Evolutionary conservation across 1,284 basidiomycete species (phyloP).

Genomic region (Tremellales sp.): DNA sequence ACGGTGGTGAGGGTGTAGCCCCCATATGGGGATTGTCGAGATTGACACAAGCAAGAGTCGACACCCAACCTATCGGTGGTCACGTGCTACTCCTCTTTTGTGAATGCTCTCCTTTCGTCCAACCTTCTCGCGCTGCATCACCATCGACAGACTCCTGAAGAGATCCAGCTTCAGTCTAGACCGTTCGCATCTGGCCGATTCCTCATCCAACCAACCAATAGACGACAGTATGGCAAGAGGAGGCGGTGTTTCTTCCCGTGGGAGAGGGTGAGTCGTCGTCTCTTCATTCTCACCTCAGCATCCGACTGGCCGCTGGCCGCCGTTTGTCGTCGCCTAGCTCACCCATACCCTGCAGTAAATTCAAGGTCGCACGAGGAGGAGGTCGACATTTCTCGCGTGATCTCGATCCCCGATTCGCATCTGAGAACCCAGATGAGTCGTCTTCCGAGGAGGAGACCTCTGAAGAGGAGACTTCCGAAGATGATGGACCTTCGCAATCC

Average conservation of each 20-base stretch:
- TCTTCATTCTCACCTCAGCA: too few species aligned
- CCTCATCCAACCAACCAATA: constrained; percentile 1
- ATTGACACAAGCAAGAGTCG: too few species aligned
- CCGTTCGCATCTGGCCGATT: not conserved
- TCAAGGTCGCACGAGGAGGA: constrained; percentile 80
- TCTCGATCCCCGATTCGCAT: constrained; percentile 34
- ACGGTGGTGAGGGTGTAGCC: too few species aligned
- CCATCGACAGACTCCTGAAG: not conserved
- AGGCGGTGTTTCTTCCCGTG: constrained; percentile 34
- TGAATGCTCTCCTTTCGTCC: not conserved
- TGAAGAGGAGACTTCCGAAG: constrained; percentile 31
- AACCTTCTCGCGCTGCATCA: not conserved
- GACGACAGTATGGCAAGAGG: constrained; percentile 27
- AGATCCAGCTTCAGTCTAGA: not conserved
- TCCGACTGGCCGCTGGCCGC: too few species aligned
- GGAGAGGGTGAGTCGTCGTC: constrained; percentile 36
- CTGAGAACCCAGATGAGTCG: constrained; percentile 21
- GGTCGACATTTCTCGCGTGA: constrained; percentile 71
- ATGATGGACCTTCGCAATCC: constrained; percentile 21
- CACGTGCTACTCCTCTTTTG: not conserved
- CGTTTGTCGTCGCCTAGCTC: not conserved
- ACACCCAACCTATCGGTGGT: too few species aligned
- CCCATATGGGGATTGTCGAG: too few species aligned
- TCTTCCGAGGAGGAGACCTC: constrained; percentile 21
- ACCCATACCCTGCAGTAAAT: constrained; percentile 52